These are phyloP conservation scores for Trypanosoma caninum DNA, from an alignment of 208 protist genomes.

Conservation along the genomic window DNA sequence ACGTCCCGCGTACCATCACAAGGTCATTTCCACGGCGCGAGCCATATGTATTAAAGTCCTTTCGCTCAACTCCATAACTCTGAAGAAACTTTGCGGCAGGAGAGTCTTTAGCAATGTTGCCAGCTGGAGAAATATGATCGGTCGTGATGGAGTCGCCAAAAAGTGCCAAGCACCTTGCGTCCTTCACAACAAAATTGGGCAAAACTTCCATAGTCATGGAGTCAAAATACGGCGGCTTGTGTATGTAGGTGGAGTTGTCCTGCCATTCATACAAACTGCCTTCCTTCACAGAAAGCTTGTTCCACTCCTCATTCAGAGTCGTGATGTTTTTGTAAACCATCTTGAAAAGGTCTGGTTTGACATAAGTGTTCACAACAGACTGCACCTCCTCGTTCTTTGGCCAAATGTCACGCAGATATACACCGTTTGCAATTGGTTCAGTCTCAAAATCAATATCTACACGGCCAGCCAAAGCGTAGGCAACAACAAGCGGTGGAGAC, in stretches of 20 bases:
- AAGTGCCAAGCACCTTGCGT: constrained; percentile 87
- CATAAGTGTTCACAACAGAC: constrained; percentile 65
- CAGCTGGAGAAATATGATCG: constrained; percentile 96
- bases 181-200: constrained; percentile 55
- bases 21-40: constrained; percentile 95
- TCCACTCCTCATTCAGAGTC: constrained; percentile 92
- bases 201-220: constrained; percentile 63
- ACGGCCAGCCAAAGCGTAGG: constrained; percentile 94
- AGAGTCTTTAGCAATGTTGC: constrained; percentile 94
- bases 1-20: constrained; percentile 96
- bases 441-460: constrained; percentile 94
- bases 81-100: constrained; percentile 89
- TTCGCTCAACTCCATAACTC: constrained; percentile 76
- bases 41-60: constrained; percentile 97
- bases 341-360: constrained; percentile 91
- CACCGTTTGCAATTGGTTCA: constrained; percentile 83
- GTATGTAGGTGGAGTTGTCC: constrained; percentile 94
- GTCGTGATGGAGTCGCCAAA: constrained; percentile 96
- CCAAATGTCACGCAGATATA: constrained; percentile 97
- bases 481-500: constrained; percentile 94
- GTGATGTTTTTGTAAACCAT: constrained; percentile 89
- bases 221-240: constrained; percentile 95
- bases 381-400: constrained; percentile 89
- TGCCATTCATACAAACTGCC: constrained; percentile 94
- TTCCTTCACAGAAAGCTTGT: constrained; percentile 83